Percentiles rank a stretch among this genome's conserved stretches.
Conservation (phyloP, 139 green algal species). For the Chlamydomonas schloesseri region DNA sequence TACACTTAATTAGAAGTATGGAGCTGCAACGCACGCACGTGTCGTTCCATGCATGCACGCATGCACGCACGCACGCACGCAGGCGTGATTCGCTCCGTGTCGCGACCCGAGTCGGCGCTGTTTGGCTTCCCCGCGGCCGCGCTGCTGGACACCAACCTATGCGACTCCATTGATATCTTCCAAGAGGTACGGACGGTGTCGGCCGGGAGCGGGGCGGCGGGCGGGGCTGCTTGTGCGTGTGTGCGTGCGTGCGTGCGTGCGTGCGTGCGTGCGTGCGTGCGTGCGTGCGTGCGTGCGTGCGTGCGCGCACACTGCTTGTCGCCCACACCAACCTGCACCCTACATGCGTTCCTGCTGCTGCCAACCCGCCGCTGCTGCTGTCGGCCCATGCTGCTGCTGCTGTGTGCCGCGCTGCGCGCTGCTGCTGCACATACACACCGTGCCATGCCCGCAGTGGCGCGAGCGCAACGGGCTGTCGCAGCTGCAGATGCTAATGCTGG, state of each 20-base stretch:
- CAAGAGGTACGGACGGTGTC: too few species aligned
- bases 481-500: slow-evolving; percentile 39
- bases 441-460: background rate
- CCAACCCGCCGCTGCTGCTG: too few species aligned
- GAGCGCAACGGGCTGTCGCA: background rate
- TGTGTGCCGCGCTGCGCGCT: too few species aligned
- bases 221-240: background rate
- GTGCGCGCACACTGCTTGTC: too few species aligned
- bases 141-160: background rate
- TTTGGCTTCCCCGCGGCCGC: background rate
- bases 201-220: too few species aligned
- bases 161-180: slow-evolving; percentile 27
- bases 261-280: background rate
- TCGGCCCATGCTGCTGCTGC: too few species aligned
- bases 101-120: background rate
- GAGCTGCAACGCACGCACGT: too few species aligned
- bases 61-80: background rate
- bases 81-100: background rate
- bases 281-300: background rate
- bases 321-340: too few species aligned
- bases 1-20: too few species aligned
- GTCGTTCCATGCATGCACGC: too few species aligned
- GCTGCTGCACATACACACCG: slow-evolving; percentile 20
- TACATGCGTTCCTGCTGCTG: too few species aligned
- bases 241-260: background rate